phyloP scores from a whole-genome alignment of 2,329 filamentous ascomycete species.

The Penicillium olsonii region DNA sequence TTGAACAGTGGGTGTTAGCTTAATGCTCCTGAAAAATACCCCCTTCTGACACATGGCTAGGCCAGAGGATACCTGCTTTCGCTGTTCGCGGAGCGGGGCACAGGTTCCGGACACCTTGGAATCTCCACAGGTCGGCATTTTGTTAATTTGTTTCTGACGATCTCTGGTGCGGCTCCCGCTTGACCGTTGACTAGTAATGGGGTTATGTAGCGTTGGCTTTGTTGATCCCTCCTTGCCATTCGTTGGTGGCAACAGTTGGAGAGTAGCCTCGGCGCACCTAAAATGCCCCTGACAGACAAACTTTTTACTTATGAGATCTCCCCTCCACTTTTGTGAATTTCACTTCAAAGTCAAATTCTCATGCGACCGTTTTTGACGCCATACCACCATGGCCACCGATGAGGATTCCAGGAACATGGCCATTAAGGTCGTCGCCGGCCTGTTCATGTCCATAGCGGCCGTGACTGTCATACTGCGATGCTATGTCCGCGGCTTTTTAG shows the following conservation, averaged over 20 bases:
- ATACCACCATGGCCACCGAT: slow-evolving; percentile 4
- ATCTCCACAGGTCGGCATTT: background rate
- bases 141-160: background rate
- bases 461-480: slow-evolving; percentile 32
- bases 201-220: background rate
- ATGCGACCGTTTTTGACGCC: background rate
- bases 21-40: background rate
- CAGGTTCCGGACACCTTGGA: background rate
- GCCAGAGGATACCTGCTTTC: background rate
- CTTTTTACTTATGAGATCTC: background rate
- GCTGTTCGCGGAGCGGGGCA: background rate
- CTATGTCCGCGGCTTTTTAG: slow-evolving; percentile 33
- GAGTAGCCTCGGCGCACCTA: background rate
- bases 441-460: slow-evolving; percentile 29
- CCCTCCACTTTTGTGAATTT: background rate
- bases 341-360: background rate
- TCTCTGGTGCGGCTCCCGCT: background rate
- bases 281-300: background rate
- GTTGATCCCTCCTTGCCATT: background rate
- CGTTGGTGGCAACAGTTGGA: background rate
- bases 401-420: slow-evolving; percentile 25
- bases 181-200: background rate
- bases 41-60: background rate
- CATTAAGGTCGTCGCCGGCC: slow-evolving; percentile 27
- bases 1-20: background rate